Conservation (phyloP, 148 eudicot species). For the Suaeda aralocaspica region DNA sequence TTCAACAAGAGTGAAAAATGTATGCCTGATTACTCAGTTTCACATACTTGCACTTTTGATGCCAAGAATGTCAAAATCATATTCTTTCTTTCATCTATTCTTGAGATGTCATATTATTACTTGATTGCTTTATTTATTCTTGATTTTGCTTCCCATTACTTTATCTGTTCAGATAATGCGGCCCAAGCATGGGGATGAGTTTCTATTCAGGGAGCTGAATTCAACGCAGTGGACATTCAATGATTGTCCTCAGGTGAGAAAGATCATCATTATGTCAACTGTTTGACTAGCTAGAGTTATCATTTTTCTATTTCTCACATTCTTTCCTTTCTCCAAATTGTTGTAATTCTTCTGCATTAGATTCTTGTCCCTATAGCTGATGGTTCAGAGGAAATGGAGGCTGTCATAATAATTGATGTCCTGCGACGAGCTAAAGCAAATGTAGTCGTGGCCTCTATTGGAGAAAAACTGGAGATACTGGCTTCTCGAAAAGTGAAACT, state of each 20-base stretch:
- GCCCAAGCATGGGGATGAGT: slow-evolving; percentile 69
- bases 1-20: not conserved
- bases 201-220: slow-evolving; percentile 56
- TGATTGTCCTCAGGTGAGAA: slow-evolving; percentile 58
- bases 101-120: not conserved
- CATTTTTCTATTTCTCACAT: not conserved
- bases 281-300: not conserved
- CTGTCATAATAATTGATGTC: slow-evolving; percentile 78
- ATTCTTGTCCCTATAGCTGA: slow-evolving; percentile 91
- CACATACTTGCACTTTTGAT: not conserved
- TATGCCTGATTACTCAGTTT: not conserved
- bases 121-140: not conserved
- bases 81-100: not conserved
- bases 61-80: not conserved
- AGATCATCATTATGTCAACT: not conserved
- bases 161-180: slow-evolving; percentile 63
- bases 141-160: not conserved
- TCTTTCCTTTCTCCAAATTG: not conserved
- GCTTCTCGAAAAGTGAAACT: slow-evolving; percentile 87
- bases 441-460: slow-evolving; percentile 89
- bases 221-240: slow-evolving; percentile 56
- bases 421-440: slow-evolving; percentile 80
- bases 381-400: slow-evolving; percentile 98
- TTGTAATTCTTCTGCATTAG: slow-evolving; percentile 32
- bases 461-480: slow-evolving; percentile 59